Evolutionary conservation across 495 filamentous ascomycete species (phyloP), one percentile per base, ranked within the genome.

Genomic region (Parathielavia appendiculata): DNA sequence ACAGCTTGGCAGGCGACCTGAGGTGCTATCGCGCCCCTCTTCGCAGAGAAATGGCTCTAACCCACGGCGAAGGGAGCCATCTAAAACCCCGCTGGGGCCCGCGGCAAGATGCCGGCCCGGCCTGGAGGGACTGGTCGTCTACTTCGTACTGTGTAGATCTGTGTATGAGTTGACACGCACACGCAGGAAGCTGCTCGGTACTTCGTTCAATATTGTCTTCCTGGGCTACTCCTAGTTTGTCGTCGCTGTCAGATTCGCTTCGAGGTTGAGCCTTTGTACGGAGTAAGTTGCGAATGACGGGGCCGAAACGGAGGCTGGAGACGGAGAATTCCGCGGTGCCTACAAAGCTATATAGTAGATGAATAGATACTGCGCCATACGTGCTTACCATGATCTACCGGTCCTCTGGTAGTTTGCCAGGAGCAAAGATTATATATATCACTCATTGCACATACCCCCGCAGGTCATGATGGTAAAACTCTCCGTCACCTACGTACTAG

Each of bases 31-130:
- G 30, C 10, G 9, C 51, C 38, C 41, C 22, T 22, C 41, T 13
- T 22, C 36, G 7, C 26, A 38, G 19, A 32, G 48, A 34, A 40
- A 12, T 11, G 12, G n/a, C n/a, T n/a, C n/a, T n/a, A n/a, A n/a
- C n/a, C n/a, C n/a, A n/a, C n/a, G n/a, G n/a, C n/a, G 3, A 12
- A 52, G 36, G 38, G 35, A 17, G 35, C 20, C 17, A 23, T 19
- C 12, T n/a, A 16, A 32, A 51, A 23, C 10, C 47, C 56, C 47
- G 26, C 26, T 2, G 26, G 26, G 26, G 19, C 26, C 48, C 56
- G 48, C 56, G 56, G 48, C 56, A 52, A 30, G 48, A 22, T 52
- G 32, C 56, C 56, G 56, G 51, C 32, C 56, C 56, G 46, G 54
- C 30, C 23, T 50, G 13, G 32, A 16, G 40, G 44, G 54, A 44